These are phyloP conservation scores for Neurospora sp. DNA, from an alignment of 495 filamentous ascomycete genomes.

Conservation along the genomic window DNA sequence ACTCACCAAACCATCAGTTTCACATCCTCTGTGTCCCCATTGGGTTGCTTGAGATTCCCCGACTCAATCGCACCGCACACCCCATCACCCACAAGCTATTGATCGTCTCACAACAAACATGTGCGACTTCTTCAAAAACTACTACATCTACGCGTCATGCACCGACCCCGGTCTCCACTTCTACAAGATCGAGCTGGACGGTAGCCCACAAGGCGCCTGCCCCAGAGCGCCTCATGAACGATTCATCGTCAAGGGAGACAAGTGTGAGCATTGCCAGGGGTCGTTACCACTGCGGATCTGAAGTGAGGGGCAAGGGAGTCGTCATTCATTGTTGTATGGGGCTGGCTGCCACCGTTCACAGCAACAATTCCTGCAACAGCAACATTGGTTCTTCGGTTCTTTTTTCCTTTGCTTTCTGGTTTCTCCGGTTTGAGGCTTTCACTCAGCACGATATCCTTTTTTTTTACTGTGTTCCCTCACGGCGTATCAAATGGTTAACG, in stretches of 20 bases:
- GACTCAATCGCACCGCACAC: not conserved
- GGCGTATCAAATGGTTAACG: not conserved
- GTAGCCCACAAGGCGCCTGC: slow-evolving; percentile 49
- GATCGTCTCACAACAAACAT: slow-evolving; percentile 32
- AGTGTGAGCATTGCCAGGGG: not conserved
- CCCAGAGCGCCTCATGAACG: slow-evolving; percentile 62
- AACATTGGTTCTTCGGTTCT: not conserved
- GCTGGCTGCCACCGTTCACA: not conserved
- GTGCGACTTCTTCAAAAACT: slow-evolving; percentile 72
- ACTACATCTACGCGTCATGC: slow-evolving; percentile 66
- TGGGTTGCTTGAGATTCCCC: not conserved
- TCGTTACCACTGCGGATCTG: not conserved
- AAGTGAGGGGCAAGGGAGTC: not conserved
- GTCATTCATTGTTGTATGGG: not conserved
- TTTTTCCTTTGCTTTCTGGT: not conserved
- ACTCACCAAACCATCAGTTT: not conserved
- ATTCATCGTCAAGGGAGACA: slow-evolving; percentile 43
- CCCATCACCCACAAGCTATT: not conserved
- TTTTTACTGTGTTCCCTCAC: not conserved
- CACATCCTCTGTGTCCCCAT: not conserved
- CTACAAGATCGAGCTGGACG: slow-evolving; percentile 55
- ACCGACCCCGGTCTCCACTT: slow-evolving; percentile 57
- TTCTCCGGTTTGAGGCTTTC: not conserved
- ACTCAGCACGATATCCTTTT: not conserved
- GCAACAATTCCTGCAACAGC: not conserved